Conservation (phyloP, 2,329 filamentous ascomycete genomes). For the Eutypa lata region DNA sequence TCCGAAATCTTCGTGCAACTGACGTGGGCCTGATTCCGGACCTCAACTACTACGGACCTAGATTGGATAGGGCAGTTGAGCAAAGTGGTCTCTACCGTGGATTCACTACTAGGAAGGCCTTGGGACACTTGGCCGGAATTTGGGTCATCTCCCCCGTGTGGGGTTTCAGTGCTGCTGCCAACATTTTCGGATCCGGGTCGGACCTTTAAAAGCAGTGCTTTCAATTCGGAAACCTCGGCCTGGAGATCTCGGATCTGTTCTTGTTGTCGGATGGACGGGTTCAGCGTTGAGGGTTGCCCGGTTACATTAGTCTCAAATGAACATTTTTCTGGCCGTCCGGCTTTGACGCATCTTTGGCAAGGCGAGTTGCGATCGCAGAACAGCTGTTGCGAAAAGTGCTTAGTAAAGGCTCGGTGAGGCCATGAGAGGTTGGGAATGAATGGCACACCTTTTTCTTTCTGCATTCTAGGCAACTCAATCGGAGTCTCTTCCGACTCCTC, state of each 20-base stretch:
- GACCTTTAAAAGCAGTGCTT: constrained; percentile 5
- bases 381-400: constrained; percentile 8
- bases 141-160: too few relatives aligned
- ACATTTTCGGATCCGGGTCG: neutral
- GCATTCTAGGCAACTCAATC: constrained; percentile 18
- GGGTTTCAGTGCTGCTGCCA: too few relatives aligned
- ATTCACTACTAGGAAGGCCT: too few relatives aligned
- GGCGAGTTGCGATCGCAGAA: constrained; percentile 18
- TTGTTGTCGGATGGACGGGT: constrained; percentile 1
- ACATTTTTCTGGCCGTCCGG: constrained; percentile 13
- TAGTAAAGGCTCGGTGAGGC: neutral
- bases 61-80: too few relatives aligned
- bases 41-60: too few relatives aligned
- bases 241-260: constrained; percentile 11
- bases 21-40: neutral
- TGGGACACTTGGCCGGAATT: too few relatives aligned
- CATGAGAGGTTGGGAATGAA: neutral
- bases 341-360: constrained; percentile 18
- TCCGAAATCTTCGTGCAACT: constrained; percentile 7
- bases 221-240: constrained; percentile 9
- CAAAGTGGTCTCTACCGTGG: too few relatives aligned
- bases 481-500: constrained; percentile 12
- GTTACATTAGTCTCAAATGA: constrained; percentile 11
- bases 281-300: neutral
- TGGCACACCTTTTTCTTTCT: constrained; percentile 19